Evolutionary conservation across 2,329 filamentous ascomycete genomes (phyloP).

Genomic region (Pseudofabraea citricarpa): DNA sequence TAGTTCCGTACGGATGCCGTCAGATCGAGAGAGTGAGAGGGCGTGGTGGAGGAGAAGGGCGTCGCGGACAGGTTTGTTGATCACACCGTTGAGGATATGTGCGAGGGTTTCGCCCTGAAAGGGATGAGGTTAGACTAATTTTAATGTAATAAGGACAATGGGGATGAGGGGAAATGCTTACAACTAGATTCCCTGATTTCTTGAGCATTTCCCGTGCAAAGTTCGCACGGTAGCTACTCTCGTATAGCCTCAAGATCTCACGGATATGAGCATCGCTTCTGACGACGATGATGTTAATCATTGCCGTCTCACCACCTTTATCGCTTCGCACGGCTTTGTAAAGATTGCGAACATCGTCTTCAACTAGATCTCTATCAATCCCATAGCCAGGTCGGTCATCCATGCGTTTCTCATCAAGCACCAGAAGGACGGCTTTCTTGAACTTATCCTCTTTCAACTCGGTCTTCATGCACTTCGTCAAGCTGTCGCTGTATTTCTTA

Average conservation of each 20-base stretch:
- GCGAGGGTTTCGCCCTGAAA: constrained; percentile 84
- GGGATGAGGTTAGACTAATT: too few species aligned
- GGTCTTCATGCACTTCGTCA: constrained; percentile 81
- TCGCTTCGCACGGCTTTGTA: constrained; percentile 64
- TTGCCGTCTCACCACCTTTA: constrained; percentile 79
- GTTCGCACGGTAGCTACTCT: constrained; percentile 67
- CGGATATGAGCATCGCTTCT: constrained; percentile 77
- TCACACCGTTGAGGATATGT: constrained; percentile 93
- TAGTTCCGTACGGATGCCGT: constrained; percentile 73
- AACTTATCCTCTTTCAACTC: constrained; percentile 97
- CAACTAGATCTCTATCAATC: constrained; percentile 44
- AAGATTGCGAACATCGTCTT: constrained; percentile 69
- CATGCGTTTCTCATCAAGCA: constrained; percentile 78
- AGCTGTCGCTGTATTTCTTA: constrained; percentile 81
- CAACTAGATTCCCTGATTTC: constrained; percentile 88
- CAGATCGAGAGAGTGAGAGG: constrained; percentile 61
- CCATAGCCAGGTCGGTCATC: constrained; percentile 50
- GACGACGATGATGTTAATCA: constrained; percentile 79
- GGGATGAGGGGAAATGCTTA: constrained; percentile 44
- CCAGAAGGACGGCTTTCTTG: constrained; percentile 78
- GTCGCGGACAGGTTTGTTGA: constrained; percentile 92
- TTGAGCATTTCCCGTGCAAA: constrained; percentile 83
- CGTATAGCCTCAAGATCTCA: constrained; percentile 75
- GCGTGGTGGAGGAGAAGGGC: constrained; percentile 89
- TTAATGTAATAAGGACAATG: background rate